phyloP scores from a whole-genome alignment of 2,329 filamentous ascomycete species.

The Trichoderma sp. region DNA sequence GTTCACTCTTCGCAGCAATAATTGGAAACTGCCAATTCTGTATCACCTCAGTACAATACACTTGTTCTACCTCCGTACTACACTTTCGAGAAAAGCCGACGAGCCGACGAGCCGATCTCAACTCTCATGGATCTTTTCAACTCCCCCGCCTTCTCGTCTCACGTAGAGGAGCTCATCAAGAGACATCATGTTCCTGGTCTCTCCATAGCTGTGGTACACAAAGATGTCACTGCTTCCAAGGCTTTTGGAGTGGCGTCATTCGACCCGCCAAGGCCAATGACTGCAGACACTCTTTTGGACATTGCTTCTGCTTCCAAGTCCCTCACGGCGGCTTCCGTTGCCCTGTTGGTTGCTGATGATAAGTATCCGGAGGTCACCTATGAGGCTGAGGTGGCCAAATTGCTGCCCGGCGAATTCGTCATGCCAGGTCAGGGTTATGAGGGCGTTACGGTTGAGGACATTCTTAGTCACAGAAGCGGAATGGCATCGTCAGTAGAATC shows the following conservation, averaged over 20 bases:
- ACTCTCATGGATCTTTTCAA: conserved; percentile 13
- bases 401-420: conserved; percentile 38
- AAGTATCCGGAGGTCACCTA: conserved; percentile 34
- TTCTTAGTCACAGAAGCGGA: conserved; percentile 36
- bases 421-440: conserved; percentile 33
- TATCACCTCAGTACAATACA: background rate
- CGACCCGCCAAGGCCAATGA: conserved; percentile 31
- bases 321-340: conserved; percentile 37
- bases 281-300: conserved; percentile 37
- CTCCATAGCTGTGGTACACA: conserved; percentile 34
- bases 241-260: conserved; percentile 35
- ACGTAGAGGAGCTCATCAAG: conserved; percentile 31
- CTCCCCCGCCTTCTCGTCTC: conserved; percentile 30
- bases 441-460: conserved; percentile 35
- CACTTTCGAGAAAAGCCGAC: background rate
- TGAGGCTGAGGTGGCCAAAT: conserved; percentile 34
- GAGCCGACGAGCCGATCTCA: background rate
- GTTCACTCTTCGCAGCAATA: too few species aligned
- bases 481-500: conserved; percentile 32
- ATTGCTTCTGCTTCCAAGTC: conserved; percentile 37
- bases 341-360: conserved; percentile 34
- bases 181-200: conserved; percentile 35
- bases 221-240: conserved; percentile 31
- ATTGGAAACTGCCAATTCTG: background rate
- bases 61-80: background rate